These are phyloP conservation scores for Stylonectria norvegica DNA, from an alignment of 2,329 filamentous ascomycete species.

Conservation along the genomic window DNA sequence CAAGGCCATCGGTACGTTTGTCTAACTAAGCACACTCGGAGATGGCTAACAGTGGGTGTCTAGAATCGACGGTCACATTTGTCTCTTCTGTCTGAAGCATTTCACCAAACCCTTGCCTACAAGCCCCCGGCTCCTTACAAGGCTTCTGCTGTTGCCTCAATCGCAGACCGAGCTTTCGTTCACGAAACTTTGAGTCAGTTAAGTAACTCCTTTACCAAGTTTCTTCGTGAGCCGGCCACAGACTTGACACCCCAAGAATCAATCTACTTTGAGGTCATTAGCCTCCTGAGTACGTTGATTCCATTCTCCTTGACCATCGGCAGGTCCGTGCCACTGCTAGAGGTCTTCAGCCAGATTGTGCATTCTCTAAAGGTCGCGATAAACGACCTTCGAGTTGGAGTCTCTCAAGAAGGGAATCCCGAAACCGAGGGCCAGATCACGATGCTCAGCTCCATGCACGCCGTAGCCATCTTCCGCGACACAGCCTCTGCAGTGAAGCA, in stretches of 20 bases:
- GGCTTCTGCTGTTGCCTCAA: constrained; percentile 35
- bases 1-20: constrained; percentile 46
- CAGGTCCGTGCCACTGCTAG: constrained; percentile 20
- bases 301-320: constrained; percentile 26
- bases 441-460: constrained; percentile 35
- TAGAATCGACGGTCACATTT: constrained; percentile 51
- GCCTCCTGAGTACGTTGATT: constrained; percentile 38
- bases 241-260: constrained; percentile 42
- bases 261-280: constrained; percentile 42
- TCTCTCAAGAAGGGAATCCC: constrained; percentile 8
- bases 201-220: constrained; percentile 40
- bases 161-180: constrained; percentile 44
- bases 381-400: constrained; percentile 21
- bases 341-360: constrained; percentile 26
- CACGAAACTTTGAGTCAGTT: constrained; percentile 41
- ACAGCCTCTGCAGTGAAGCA: constrained; percentile 33
- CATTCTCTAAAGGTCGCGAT: constrained; percentile 27
- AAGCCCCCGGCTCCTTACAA: constrained; percentile 51
- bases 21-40: no score
- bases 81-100: constrained; percentile 47
- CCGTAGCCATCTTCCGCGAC: constrained; percentile 37
- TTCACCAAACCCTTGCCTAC: constrained; percentile 47
- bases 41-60: neutral
- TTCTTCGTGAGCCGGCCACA: constrained; percentile 31
- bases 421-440: constrained; percentile 17